Evolutionary conservation across 2,329 filamentous ascomycete genomes (phyloP).

Genomic region (Esteya vermicola): DNA sequence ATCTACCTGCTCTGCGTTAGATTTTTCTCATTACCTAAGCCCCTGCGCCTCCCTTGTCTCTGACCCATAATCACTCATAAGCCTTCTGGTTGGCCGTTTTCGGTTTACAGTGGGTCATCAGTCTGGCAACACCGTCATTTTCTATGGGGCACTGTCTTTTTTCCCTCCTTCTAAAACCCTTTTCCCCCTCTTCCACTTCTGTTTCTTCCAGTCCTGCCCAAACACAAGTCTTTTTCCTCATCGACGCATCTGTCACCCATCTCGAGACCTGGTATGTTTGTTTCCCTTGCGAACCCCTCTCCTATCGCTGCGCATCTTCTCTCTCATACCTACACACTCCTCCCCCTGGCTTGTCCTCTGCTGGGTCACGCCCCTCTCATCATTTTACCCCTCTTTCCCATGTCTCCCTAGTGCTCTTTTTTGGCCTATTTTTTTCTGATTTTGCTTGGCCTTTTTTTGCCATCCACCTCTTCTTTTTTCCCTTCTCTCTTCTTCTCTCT

Average conservation of each 20-base stretch:
- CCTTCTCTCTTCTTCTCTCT: not conserved
- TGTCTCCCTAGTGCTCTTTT: too few relatives aligned
- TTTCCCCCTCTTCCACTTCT: not conserved
- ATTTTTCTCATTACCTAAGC: not conserved
- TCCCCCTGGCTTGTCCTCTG: not conserved
- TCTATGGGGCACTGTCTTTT: too few relatives aligned
- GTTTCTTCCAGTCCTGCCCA: not conserved
- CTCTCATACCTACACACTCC: not conserved
- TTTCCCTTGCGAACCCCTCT: not conserved
- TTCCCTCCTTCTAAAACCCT: slow-evolving; percentile 1
- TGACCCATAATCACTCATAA: not conserved
- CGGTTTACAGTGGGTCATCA: not conserved
- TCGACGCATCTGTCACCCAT: not conserved
- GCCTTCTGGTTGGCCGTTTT: not conserved
- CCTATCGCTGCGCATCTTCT: not conserved
- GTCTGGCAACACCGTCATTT: slow-evolving; percentile 1
- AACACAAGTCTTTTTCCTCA: slow-evolving; percentile 1
- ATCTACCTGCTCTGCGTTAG: too few relatives aligned
- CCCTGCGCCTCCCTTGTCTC: not conserved
- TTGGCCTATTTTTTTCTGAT: too few relatives aligned
- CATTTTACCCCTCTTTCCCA: slow-evolving; percentile 2
- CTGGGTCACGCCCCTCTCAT: not conserved
- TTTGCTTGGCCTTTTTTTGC: too few relatives aligned
- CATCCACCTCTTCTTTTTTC: too few relatives aligned
- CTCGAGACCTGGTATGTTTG: not conserved